phyloP scores from a whole-genome alignment of 2,329 filamentous ascomycete genomes.

The Trichoderma guizhouense region DNA sequence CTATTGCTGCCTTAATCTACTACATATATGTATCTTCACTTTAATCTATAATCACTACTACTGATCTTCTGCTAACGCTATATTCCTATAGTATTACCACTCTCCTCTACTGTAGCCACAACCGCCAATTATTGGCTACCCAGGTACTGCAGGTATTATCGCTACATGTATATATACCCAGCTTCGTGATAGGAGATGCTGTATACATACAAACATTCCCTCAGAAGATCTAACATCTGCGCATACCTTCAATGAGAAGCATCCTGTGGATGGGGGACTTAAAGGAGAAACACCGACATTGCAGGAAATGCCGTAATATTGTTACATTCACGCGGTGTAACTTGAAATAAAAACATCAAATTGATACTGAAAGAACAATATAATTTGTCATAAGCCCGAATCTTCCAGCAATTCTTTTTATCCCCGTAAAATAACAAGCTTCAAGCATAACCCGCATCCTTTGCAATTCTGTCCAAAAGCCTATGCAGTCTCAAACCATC shows the following conservation, averaged over 20 bases:
- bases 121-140: neutral
- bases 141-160: neutral
- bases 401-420: neutral
- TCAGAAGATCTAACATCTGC: neutral
- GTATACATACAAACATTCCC: neutral
- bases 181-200: neutral
- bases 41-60: no score
- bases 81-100: no score
- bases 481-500: slow-evolving; percentile 14
- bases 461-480: slow-evolving; percentile 17
- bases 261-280: neutral
- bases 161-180: no score
- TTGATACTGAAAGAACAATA: neutral
- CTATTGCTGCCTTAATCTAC: no score
- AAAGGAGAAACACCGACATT: neutral
- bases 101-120: no score
- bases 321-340: neutral
- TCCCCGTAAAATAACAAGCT: neutral
- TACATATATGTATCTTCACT: no score
- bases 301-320: neutral
- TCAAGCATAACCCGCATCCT: slow-evolving; percentile 1
- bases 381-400: rapidly evolving
- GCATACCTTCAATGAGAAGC: neutral
- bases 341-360: neutral
- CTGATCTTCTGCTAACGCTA: no score